Conservation (phyloP, 345 rosid genomes). For the Sisymbrium altissimum region DNA sequence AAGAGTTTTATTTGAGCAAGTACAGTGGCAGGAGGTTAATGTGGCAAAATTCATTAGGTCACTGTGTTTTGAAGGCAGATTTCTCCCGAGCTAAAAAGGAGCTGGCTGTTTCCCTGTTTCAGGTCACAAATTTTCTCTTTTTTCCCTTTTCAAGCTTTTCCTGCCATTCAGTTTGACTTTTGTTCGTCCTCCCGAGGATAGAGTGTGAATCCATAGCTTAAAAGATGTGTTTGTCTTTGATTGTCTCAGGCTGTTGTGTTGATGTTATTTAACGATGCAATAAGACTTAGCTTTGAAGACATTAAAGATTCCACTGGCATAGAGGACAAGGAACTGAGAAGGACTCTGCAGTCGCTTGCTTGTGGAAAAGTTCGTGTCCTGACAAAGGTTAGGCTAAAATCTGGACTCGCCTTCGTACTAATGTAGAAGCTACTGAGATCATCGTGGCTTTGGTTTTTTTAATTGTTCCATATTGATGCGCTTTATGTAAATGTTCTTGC, state of each 20-base stretch:
- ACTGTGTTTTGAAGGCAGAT: slow-evolving; percentile 92
- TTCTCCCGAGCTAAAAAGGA: slow-evolving; percentile 91
- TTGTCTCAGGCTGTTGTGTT: slow-evolving; percentile 80
- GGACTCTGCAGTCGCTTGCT: slow-evolving; percentile 96
- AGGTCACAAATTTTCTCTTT: slow-evolving; percentile 42
- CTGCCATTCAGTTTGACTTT: not conserved
- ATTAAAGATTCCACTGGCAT: slow-evolving; percentile 87
- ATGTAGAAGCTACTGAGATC: not conserved
- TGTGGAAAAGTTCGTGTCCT: slow-evolving; percentile 97
- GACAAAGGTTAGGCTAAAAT: slow-evolving; percentile 54
- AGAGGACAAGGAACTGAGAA: slow-evolving; percentile 90
- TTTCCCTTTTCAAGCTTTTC: not conserved
- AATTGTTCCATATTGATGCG: not conserved
- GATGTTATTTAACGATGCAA: slow-evolving; percentile 95
- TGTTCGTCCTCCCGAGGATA: not conserved
- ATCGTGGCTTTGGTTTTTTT: not conserved
- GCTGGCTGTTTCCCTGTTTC: slow-evolving; percentile 95
- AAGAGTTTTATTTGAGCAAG: slow-evolving; percentile 94
- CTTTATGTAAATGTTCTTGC: slow-evolving; percentile 12
- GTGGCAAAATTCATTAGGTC: slow-evolving; percentile 98
- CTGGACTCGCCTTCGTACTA: not conserved
- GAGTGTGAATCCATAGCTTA: slow-evolving; percentile 16
- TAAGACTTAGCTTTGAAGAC: slow-evolving; percentile 87
- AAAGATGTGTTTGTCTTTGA: not conserved
- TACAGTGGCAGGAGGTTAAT: slow-evolving; percentile 95